Evolutionary conservation across 805 yeast species (phyloP), one percentile per base, ranked within the genome.

Genomic region (Barnettozyma botsteinii): DNA sequence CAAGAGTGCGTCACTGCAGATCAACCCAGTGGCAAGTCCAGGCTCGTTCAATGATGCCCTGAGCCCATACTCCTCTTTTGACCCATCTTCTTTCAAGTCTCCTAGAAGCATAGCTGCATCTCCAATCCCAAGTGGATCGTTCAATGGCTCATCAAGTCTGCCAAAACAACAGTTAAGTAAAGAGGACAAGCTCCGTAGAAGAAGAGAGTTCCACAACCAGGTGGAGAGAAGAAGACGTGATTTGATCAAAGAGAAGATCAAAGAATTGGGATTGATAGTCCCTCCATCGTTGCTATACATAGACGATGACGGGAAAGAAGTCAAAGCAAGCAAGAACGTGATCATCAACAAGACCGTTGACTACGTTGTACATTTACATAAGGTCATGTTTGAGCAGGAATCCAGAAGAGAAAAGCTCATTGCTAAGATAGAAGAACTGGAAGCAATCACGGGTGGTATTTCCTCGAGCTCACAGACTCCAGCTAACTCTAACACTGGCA

Each of bases 211-310:
- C 46, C 98, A 89, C 60, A 89, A 89, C 57, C 96, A 95, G 1
- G 97, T 89, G 5, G 98, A 89, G 61, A 73, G 96, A 52, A 72
- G 96, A 51, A 73, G 98, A 56, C 72, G 98, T 47, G 98, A 91
- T 59, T 69, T 86, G 51, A 89, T 89, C 55, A 88, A 89, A 58
- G 94, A 85, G 54, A 79, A 85, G 52, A 88, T 89, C 46, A 82
- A 83, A 56, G 95, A 86, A 51, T 66, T 89, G 52, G 91, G 95
- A 1, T 62, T 73, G 19, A 67, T 89, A 35, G 84, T 89, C 1
- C 97, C 97, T 1, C 91, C 87, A 1, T 69, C 83, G 3, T 58
- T 85, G 45, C 60, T 84, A 19, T 64, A 71, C 34, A 62, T 64
- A 38, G 62, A 56, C 18, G 41, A 51, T 3, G 61, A 58, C 31